Base-by-base conservation (phyloP, 2,329 filamentous ascomycete species). In the Diaporthe nobilis region DNA sequence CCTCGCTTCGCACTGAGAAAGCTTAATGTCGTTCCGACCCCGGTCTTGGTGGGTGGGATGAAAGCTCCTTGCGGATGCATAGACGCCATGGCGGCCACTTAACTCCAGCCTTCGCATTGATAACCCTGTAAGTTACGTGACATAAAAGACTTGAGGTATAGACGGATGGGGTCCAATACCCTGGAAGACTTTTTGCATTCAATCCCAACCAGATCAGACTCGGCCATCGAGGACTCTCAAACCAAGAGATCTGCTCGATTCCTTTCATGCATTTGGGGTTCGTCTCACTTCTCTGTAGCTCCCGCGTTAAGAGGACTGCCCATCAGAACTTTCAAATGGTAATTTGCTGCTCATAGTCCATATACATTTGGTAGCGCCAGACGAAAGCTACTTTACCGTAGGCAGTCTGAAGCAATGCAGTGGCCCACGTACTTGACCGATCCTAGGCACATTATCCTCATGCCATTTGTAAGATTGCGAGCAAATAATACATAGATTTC, bases 31-130 rank as follows among this genome's bases (percentile, higher is more conserved):
- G n/a, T 53, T 17, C 20, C 13, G n/a, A 68, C 65, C 47, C 65
- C 28, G 65, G 65, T 68, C 47, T 68, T 68, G 65, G 47, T 39
- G 44, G 65, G 47, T 68, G 22, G 47, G 34, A 68, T 53, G 25
- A 65, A 17, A n/a, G 37, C n/a, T 22, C 39, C 39, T 47, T 60
- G 57, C 15, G 20, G 15, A 31, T 31, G 39, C 42, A 47, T 20
- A 44, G 25, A 47, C 60, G 60, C 60, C 25, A 15, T 47, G 60
- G 39, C 25, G 31, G n/a, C 65, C 31, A 65, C 47, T 53, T n/a
- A 28, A 37, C 22, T 37, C 22, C 44, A 47, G 28, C 28, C 22
- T 39, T n/a, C 28, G 44, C 20, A 25, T 51, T 37, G 25, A 39
- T 34, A 68, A 68, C 63, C 65, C 65, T 68, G 65, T 34, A 68